phyloP scores from a whole-genome alignment of 2,329 filamentous ascomycete species.

The Cadophora malorum region DNA sequence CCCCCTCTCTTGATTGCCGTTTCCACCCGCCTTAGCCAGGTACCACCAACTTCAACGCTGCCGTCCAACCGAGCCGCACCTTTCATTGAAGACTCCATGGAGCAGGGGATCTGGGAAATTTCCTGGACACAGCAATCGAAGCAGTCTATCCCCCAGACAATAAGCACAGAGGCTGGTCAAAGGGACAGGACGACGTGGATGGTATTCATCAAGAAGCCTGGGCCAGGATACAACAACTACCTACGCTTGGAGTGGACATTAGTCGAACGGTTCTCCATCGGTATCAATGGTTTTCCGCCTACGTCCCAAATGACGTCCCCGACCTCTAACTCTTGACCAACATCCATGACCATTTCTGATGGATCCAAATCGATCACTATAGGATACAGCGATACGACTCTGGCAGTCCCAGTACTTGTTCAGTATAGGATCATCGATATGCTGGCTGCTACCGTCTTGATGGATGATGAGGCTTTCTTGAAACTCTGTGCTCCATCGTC shows the following conservation, averaged over 20 bases:
- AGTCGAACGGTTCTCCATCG: neutral
- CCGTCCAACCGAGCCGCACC: slow-evolving; percentile 18
- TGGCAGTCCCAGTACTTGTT: neutral
- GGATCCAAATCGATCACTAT: neutral
- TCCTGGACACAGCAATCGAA: neutral
- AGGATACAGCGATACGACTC: neutral
- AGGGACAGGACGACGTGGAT: neutral
- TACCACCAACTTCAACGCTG: neutral
- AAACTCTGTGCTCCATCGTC: neutral
- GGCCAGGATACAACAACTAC: too few relatives aligned
- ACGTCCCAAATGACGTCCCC: slow-evolving; percentile 7
- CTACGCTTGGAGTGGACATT: neutral
- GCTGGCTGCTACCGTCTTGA: neutral
- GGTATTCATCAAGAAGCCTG: neutral
- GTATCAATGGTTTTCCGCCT: neutral
- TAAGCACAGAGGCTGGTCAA: neutral
- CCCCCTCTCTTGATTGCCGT: neutral
- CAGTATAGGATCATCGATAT: neutral
- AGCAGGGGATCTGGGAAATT: slow-evolving; percentile 1
- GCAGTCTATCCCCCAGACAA: neutral
- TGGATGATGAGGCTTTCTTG: neutral
- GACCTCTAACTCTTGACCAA: neutral
- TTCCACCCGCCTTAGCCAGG: slow-evolving; percentile 13
- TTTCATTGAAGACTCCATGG: neutral
- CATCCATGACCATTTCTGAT: neutral